Evolutionary conservation across 2,329 filamentous ascomycete genomes (phyloP).

Genomic region (Rhinocladiella similis): DNA sequence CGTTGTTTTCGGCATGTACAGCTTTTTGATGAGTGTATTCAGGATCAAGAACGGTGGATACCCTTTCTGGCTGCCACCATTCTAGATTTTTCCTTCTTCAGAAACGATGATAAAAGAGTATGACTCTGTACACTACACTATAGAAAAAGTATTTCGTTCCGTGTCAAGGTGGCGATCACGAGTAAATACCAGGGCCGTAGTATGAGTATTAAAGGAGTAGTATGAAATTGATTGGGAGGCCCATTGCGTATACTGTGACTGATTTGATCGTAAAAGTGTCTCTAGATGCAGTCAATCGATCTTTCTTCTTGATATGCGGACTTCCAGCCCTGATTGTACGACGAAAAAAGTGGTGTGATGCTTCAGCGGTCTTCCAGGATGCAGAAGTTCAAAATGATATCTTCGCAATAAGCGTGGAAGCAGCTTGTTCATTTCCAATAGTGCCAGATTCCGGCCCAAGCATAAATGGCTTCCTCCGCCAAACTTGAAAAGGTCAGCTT

Average conservation of each 20-base stretch:
- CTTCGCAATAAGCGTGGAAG: slow-evolving; percentile 56
- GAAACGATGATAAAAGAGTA: neutral
- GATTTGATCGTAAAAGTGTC: too few relatives aligned
- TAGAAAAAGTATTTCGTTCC: too few relatives aligned
- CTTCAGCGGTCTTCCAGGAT: slow-evolving; percentile 51
- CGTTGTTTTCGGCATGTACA: slow-evolving; percentile 80
- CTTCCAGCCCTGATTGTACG: slow-evolving; percentile 58
- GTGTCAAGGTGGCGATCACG: too few relatives aligned
- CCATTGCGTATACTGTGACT: neutral
- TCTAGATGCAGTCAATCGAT: too few relatives aligned
- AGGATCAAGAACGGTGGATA: slow-evolving; percentile 93
- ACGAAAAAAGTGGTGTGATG: slow-evolving; percentile 61
- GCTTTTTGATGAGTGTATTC: slow-evolving; percentile 92
- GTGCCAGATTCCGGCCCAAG: slow-evolving; percentile 56
- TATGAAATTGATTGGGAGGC: neutral
- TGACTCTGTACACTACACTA: neutral
- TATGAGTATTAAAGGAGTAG: too few relatives aligned
- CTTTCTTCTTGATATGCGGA: slow-evolving; percentile 37
- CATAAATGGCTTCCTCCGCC: slow-evolving; percentile 57
- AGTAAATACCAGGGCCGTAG: too few relatives aligned
- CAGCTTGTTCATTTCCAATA: slow-evolving; percentile 62
- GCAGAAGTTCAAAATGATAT: slow-evolving; percentile 54
- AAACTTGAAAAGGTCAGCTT: slow-evolving; percentile 36
- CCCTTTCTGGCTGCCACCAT: slow-evolving; percentile 90
- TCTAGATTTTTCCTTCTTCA: slow-evolving; percentile 48